phyloP scores from a whole-genome alignment of 106 monocot species.

The Dendrobium huoshanense region DNA sequence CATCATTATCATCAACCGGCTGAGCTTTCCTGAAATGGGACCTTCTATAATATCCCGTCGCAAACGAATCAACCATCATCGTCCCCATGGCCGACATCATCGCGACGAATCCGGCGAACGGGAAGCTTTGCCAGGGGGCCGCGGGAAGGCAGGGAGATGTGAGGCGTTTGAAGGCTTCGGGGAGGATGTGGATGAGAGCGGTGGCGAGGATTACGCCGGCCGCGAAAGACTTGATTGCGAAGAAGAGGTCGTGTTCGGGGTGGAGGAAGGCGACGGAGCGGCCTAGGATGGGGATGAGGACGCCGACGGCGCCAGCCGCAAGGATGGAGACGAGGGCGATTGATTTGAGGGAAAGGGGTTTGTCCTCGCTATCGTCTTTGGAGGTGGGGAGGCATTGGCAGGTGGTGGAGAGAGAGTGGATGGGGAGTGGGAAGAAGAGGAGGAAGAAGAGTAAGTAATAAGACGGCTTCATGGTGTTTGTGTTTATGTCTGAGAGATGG shows the following conservation, averaged over 20 bases:
- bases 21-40: not conserved
- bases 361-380: not conserved
- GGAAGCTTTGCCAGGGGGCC: constrained; percentile 50
- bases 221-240: constrained; percentile 61
- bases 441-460: not conserved
- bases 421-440: not conserved
- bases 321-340: constrained; percentile 30
- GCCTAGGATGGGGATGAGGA: constrained; percentile 56
- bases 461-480: not conserved
- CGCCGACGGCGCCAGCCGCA: constrained; percentile 44
- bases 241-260: constrained; percentile 50
- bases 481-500: not conserved
- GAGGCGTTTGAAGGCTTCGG: constrained; percentile 49
- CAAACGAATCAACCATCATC: constrained; percentile 58
- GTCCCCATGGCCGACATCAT: constrained; percentile 63
- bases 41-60: constrained; percentile 38
- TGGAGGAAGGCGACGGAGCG: constrained; percentile 40
- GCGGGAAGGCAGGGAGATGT: constrained; percentile 50
- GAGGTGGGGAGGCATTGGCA: not conserved
- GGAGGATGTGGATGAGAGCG: constrained; percentile 67
- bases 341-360: not conserved
- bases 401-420: not conserved
- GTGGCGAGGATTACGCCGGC: constrained; percentile 77
- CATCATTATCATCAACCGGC: not conserved
- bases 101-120: constrained; percentile 63